Base-by-base conservation (phyloP, 768 basidiomycete species). In the Boletellus emodensis region DNA sequence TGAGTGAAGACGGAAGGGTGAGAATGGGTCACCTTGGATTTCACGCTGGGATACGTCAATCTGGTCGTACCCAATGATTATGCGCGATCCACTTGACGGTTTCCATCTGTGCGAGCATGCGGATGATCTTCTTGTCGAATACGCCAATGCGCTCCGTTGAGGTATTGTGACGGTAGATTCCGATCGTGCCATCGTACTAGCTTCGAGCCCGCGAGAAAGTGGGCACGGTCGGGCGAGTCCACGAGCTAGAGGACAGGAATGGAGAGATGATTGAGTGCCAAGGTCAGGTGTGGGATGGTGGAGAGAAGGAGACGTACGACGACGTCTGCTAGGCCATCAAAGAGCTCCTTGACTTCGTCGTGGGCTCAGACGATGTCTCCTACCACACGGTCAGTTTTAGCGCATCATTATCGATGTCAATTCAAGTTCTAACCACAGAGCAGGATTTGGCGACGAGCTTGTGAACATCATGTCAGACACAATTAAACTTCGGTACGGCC, bases 11-110 rank as follows among this genome's bases (percentile, higher is more conserved):
- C 7, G 10, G 30, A 8, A 30, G 54, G 43, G 28, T 10, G 39
- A 12, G 9, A 3, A 12, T 8, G 20, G 32, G 14, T 15, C 13
- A 87, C 90, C 88, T 67, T 77, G 78, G 11, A 75, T 79, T 61
- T 81, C 87, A 66, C 85, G 86, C 4, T 85, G 85, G 7, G 70
- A 66, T 14, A 93, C 81, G 61, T 94, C 87, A 55, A 95, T 85
- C 53, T 85, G 83, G 64, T 96, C 92, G 64, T 96, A 96, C 0
- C 94, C 92, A 0, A 94, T 91, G 93, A 50, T 94, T 94, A 67
- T 93, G 92, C 1, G 85, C 89, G 63, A 95, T 90, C 85, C 87
- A 93, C 61, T 85, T 84, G 54, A 94, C 77, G 17, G 74, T 75
- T 1, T 74, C 56, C 4, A 43, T 62, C 37, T 48, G 53, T 1